Conservation (phyloP, 805 yeast species). For the Pichia eremophila region DNA sequence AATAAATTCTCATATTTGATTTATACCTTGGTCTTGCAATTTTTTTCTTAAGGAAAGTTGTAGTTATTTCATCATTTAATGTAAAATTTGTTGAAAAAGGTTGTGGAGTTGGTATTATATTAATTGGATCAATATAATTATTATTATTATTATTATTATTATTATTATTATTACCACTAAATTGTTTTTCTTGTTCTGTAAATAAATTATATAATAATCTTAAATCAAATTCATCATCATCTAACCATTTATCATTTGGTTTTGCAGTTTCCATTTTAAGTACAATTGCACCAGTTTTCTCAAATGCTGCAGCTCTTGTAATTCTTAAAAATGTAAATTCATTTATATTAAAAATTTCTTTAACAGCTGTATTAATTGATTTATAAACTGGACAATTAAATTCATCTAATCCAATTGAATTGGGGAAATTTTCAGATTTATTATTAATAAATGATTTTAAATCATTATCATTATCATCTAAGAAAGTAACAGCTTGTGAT, state of each 20-base stretch:
- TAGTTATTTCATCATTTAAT: conserved; percentile 31
- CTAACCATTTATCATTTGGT: conserved; percentile 41
- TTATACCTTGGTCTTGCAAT: conserved; percentile 57
- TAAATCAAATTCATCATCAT: conserved; percentile 36
- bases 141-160: conserved; percentile 4
- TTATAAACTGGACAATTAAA: conserved; percentile 13
- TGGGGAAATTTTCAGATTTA: background rate
- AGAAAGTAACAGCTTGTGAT: conserved; percentile 13
- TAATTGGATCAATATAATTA: background rate
- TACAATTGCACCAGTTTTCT: conserved; percentile 41
- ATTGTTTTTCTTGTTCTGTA: background rate
- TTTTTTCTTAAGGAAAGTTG: conserved; percentile 44
- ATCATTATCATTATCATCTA: conserved; percentile 5
- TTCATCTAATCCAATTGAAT: conserved; percentile 12
- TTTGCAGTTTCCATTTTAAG: conserved; percentile 46
- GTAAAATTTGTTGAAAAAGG: conserved; percentile 14
- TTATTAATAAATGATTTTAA: too few relatives aligned
- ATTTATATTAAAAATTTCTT: conserved; percentile 30
- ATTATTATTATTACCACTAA: too few relatives aligned
- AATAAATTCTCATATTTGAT: conserved; percentile 51
- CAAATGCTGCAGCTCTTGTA: conserved; percentile 46
- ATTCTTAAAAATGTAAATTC: conserved; percentile 41
- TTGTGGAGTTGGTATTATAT: background rate
- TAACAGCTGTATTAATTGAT: conserved; percentile 38
- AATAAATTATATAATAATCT: conserved; percentile 7